These are phyloP conservation scores for Euphrasia confusa DNA, from an alignment of 257 asterid genomes.

Conservation along the genomic window DNA sequence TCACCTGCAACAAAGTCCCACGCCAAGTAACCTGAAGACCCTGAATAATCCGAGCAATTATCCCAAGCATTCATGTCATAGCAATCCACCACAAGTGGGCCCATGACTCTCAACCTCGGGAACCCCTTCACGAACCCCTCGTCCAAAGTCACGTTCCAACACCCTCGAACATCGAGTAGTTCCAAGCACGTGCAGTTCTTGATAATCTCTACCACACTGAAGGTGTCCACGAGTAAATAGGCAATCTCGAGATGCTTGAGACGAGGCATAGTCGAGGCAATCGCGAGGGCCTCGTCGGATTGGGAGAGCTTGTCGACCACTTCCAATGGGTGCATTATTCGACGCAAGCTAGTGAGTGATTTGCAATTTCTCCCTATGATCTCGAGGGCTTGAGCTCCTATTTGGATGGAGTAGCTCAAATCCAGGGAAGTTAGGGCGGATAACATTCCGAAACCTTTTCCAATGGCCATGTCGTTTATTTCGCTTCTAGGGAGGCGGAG, in stretches of 20 bases:
- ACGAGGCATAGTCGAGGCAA: constrained; percentile 64
- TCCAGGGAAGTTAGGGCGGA: constrained; percentile 53
- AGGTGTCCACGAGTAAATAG: constrained; percentile 57
- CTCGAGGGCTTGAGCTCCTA: constrained; percentile 69
- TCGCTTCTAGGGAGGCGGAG: constrained; percentile 60
- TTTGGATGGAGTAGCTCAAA: constrained; percentile 66
- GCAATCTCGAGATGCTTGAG: constrained; percentile 84
- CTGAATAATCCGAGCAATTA: constrained; percentile 57
- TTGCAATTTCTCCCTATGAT: constrained; percentile 64
- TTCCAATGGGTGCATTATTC: constrained; percentile 74
- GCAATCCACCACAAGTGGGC: constrained; percentile 55
- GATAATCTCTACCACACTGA: constrained; percentile 49
- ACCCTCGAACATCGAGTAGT: constrained; percentile 67
- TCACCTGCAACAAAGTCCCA: constrained; percentile 70
- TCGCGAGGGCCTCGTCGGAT: constrained; percentile 74
- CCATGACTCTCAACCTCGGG: constrained; percentile 46
- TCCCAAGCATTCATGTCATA: constrained; percentile 64
- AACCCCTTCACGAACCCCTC: constrained; percentile 46
- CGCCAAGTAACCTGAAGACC: constrained; percentile 55
- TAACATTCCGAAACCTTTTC: constrained; percentile 38
- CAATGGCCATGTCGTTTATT: constrained; percentile 43
- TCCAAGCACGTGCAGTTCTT: constrained; percentile 56
- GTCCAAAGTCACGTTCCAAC: constrained; percentile 72
- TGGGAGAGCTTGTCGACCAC: constrained; percentile 59
- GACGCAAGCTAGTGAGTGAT: constrained; percentile 48